Percentiles rank a stretch among this genome's conserved stretches.
phyloP scores from a whole-genome alignment of 805 yeast species.

The Starmera caribaea region DNA sequence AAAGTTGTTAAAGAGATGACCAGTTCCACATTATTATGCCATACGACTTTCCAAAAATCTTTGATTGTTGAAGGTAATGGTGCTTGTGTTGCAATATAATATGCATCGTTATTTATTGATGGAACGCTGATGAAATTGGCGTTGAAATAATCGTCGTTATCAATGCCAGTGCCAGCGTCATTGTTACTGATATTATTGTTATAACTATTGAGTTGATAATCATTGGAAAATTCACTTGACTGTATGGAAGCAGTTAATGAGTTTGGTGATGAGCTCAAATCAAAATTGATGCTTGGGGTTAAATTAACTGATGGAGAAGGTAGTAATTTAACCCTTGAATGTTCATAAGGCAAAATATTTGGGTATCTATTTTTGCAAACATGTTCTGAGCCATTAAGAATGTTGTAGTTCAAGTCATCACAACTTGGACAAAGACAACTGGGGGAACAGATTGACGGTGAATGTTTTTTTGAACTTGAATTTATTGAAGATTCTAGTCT shows the following conservation, averaged over 20 bases:
- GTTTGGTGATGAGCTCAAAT: not conserved
- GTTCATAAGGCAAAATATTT: constrained; percentile 80
- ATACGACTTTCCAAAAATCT: constrained; percentile 84
- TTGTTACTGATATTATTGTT: not conserved
- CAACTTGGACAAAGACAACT: constrained; percentile 6
- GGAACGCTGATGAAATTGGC: constrained; percentile 59
- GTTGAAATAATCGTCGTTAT: constrained; percentile 61
- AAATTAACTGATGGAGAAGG: constrained; percentile 19
- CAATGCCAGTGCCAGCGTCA: not conserved
- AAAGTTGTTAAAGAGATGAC: constrained; percentile 72
- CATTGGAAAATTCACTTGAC: constrained; percentile 1
- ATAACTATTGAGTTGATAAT: not conserved
- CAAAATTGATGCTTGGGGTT: not conserved
- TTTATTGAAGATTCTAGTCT: constrained; percentile 12
- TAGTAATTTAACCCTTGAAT: constrained; percentile 54
- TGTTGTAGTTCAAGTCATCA: constrained; percentile 5
- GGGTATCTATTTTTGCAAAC: constrained; percentile 67
- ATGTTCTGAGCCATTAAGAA: constrained; percentile 4
- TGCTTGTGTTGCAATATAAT: constrained; percentile 85
- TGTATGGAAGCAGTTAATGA: constrained; percentile 22
- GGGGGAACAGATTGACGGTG: constrained; percentile 6
- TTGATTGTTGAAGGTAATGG: constrained; percentile 70
- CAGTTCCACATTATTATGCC: constrained; percentile 53
- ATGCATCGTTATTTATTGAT: constrained; percentile 27
- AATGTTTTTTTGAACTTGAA: constrained; percentile 6